Evolutionary conservation across 2,329 filamentous ascomycete species (phyloP).

Genomic region (Mycosphaerelloides madeirae): DNA sequence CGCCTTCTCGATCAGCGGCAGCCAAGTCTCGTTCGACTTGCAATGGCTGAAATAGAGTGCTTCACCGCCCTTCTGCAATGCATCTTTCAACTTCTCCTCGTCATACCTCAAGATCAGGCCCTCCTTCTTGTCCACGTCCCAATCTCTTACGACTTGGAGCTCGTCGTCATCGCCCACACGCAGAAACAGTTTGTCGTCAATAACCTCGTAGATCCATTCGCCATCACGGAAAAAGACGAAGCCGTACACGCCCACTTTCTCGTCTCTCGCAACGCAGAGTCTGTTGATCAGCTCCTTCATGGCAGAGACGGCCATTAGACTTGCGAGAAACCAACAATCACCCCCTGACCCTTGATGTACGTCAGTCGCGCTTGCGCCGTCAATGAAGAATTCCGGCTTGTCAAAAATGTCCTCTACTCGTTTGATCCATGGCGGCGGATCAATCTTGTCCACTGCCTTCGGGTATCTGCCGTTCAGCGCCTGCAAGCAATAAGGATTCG

Average conservation of each 20-base stretch:
- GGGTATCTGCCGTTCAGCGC: slow-evolving; percentile 19
- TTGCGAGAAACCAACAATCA: slow-evolving; percentile 83
- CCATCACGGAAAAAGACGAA: slow-evolving; percentile 82
- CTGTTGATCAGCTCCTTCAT: slow-evolving; percentile 70
- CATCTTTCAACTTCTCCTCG: slow-evolving; percentile 38
- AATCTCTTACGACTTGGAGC: slow-evolving; percentile 39
- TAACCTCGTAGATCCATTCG: slow-evolving; percentile 86
- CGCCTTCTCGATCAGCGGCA: slow-evolving; percentile 74
- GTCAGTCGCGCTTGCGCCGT: slow-evolving; percentile 71
- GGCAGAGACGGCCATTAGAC: slow-evolving; percentile 70
- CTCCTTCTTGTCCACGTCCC: slow-evolving; percentile 24
- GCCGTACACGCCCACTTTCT: slow-evolving; percentile 73
- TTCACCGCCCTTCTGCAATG: slow-evolving; percentile 69
- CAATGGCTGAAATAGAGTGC: slow-evolving; percentile 76
- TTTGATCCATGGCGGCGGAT: slow-evolving; percentile 30
- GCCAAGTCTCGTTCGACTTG: slow-evolving; percentile 75
- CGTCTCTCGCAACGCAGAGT: slow-evolving; percentile 68
- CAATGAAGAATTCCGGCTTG: slow-evolving; percentile 57
- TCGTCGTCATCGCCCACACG: slow-evolving; percentile 79
- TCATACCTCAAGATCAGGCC: slow-evolving; percentile 38
- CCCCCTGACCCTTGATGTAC: slow-evolving; percentile 73
- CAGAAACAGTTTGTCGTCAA: slow-evolving; percentile 86
- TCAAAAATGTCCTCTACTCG: slow-evolving; percentile 34
- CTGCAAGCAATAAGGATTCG: slow-evolving; percentile 46
- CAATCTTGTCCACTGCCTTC: slow-evolving; percentile 22